Percentiles rank a stretch among this genome's conserved stretches.
phyloP scores from a whole-genome alignment of 2,329 filamentous ascomycete genomes.

The Parastagonospora nodorum region DNA sequence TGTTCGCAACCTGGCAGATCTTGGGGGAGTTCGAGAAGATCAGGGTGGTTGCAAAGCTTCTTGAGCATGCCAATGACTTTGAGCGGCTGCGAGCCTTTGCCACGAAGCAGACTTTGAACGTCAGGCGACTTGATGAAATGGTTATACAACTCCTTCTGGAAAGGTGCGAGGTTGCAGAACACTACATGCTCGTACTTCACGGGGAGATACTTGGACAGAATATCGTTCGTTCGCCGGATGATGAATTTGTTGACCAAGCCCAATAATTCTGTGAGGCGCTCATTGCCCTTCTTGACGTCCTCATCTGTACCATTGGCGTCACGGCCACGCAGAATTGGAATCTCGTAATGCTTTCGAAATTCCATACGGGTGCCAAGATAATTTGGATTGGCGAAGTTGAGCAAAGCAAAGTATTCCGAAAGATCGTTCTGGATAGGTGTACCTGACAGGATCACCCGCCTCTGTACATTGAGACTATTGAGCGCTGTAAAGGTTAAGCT shows the following conservation, averaged over 20 bases:
- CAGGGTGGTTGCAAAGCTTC: constrained; percentile 97
- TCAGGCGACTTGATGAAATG: constrained; percentile 96
- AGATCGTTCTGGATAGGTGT: constrained; percentile 98
- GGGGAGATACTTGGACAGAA: constrained; percentile 94
- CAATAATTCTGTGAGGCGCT: constrained; percentile 80
- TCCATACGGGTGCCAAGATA: constrained; percentile 86
- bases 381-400: constrained; percentile 95
- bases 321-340: constrained; percentile 88
- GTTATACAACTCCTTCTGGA: constrained; percentile 93
- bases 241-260: constrained; percentile 96
- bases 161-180: constrained; percentile 92
- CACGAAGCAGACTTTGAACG: constrained; percentile 87
- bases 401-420: constrained; percentile 95
- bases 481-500: constrained; percentile 93
- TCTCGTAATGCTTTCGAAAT: constrained; percentile 91
- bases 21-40: constrained; percentile 79
- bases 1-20: constrained; percentile 88
- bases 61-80: constrained; percentile 97
- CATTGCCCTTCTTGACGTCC: constrained; percentile 81
- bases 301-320: constrained; percentile 87
- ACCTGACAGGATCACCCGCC: constrained; percentile 91
- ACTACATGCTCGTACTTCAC: constrained; percentile 99
- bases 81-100: constrained; percentile 92
- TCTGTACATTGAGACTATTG: constrained; percentile 85
- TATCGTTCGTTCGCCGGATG: constrained; percentile 96